Evolutionary conservation across 1,284 basidiomycete species (phyloP), one percentile per base, ranked within the genome.

Genomic region (Hypsizygus ulmarius): DNA sequence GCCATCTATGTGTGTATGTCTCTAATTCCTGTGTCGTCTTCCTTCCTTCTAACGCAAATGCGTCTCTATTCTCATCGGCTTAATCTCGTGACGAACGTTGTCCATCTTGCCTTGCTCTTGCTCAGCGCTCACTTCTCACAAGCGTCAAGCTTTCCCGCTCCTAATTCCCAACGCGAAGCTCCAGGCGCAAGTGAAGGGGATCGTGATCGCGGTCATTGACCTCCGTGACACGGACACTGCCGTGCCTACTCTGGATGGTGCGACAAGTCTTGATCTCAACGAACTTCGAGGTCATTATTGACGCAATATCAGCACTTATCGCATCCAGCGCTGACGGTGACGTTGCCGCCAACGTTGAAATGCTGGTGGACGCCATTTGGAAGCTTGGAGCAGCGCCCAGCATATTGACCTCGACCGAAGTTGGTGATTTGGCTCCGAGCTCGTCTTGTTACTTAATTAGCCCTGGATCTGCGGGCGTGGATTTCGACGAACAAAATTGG

Each of bases 11-110:
- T n/a, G n/a, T n/a, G n/a, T n/a, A n/a, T n/a, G n/a, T n/a, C n/a
- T n/a, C n/a, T n/a, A n/a, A n/a, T n/a, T n/a, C n/a, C n/a, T n/a
- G n/a, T n/a, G n/a, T n/a, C n/a, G n/a, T n/a, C n/a, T n/a, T n/a
- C n/a, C n/a, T n/a, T n/a, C n/a, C n/a, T n/a, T n/a, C n/a, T n/a
- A 46, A 21, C 50, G 43, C 6, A 40, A 37, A 30, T 65, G 64
- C 46, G 40, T 58, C 8, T 38, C 33, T 15, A 43, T 9, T 29
- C 7, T 28, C 12, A 27, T 32, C 25, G 10, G n/a, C n/a, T n/a
- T n/a, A n/a, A n/a, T n/a, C n/a, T n/a, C n/a, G 36, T 25, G 10
- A 5, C 15, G 18, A 16, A 3, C 27, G 43, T 25, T 7, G 21
- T 7, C 21, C 21, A 25, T 4, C 21, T 3, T 25, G 4, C 7